phyloP scores from a whole-genome alignment of 2,329 filamentous ascomycete genomes.

The Ilyonectria mors-panacis region DNA sequence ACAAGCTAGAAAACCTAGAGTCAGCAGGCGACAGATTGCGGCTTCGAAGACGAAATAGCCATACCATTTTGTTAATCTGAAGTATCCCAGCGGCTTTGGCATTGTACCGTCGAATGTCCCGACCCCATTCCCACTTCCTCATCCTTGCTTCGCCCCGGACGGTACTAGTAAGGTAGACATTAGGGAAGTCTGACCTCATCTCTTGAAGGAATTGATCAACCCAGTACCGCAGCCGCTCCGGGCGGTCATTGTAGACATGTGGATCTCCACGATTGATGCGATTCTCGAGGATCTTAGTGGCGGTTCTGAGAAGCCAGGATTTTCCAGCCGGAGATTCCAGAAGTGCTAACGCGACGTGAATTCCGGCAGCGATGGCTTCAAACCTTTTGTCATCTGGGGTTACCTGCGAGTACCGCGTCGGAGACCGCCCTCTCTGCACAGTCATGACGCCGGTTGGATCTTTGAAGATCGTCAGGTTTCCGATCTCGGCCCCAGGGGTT shows the following conservation, averaged over 20 bases:
- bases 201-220: constrained; percentile 13
- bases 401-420: constrained; percentile 1
- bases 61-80: constrained; percentile 11
- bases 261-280: background rate
- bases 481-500: no score
- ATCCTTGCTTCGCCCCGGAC: constrained; percentile 10
- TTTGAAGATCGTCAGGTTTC: constrained; percentile 14
- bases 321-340: constrained; percentile 6
- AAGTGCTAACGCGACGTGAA: constrained; percentile 7
- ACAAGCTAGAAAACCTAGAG: constrained; percentile 7
- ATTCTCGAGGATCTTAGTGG: no score
- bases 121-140: constrained; percentile 4
- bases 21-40: no score
- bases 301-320: no score
- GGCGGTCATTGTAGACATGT: constrained; percentile 13
- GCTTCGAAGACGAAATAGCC: no score
- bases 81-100: constrained; percentile 11
- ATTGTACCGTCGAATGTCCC: constrained; percentile 4
- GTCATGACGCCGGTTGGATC: constrained; percentile 10
- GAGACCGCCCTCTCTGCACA: constrained; percentile 1
- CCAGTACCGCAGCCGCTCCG: no score
- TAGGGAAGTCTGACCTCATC: constrained; percentile 13
- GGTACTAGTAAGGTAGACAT: constrained; percentile 16
- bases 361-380: background rate
- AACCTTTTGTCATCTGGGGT: constrained; percentile 9